A percentile compares a stretch with the other conserved stretches of the same genome.
Conservation (phyloP, 2,329 filamentous ascomycete genomes). For the Pseudopyricularia cyperi region DNA sequence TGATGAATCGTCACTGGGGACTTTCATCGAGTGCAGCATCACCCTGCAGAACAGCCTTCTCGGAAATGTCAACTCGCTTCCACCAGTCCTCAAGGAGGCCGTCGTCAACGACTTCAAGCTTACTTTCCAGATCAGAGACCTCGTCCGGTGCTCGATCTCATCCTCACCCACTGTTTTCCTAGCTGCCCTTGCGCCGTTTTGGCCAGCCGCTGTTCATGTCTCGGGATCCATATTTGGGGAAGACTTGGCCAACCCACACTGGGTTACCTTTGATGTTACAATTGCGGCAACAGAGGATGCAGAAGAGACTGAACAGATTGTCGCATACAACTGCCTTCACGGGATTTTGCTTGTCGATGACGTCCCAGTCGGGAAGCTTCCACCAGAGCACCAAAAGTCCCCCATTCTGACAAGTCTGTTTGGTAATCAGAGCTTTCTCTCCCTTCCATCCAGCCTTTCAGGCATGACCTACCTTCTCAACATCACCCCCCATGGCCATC, state of each 20-base stretch:
- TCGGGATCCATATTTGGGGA: not conserved
- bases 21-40: conserved; percentile 13
- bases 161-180: conserved; percentile 9
- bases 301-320: conserved; percentile 6
- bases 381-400: conserved; percentile 31
- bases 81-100: conserved; percentile 19
- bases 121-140: conserved; percentile 18
- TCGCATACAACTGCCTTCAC: conserved; percentile 21
- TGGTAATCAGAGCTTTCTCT: conserved; percentile 34
- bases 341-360: conserved; percentile 23
- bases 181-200: conserved; percentile 1
- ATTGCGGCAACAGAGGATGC: not conserved
- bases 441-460: conserved; percentile 33
- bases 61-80: conserved; percentile 20
- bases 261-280: not conserved
- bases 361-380: conserved; percentile 29
- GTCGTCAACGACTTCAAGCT: conserved; percentile 34
- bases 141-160: conserved; percentile 21
- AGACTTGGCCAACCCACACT: not conserved
- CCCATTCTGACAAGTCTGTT: conserved; percentile 35
- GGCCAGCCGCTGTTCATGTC: not conserved
- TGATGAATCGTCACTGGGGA: conserved; percentile 6
- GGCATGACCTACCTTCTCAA: conserved; percentile 37
- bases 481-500: conserved; percentile 22
- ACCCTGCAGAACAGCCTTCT: conserved; percentile 1